A percentile compares a stretch with the other conserved stretches of the same genome.
These are phyloP conservation scores for Metschnikowia orientalis DNA, from an alignment of 805 yeast species.

Conservation along the genomic window DNA sequence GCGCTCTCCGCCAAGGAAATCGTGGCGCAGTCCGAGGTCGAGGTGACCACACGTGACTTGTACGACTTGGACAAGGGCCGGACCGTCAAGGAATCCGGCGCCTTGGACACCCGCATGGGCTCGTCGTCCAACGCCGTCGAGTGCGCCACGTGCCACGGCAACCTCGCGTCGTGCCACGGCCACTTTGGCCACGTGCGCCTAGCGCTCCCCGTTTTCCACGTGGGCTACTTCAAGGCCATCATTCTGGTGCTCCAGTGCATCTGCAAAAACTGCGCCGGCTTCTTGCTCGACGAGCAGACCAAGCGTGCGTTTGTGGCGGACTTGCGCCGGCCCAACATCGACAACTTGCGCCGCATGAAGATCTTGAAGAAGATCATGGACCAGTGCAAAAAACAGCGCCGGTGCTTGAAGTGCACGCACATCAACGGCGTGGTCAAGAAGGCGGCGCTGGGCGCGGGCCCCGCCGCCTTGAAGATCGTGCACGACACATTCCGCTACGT, in stretches of 20 bases:
- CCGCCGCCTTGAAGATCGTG: conserved; percentile 90
- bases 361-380: conserved; percentile 77
- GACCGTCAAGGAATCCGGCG: conserved; percentile 77
- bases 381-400: conserved; percentile 92
- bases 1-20: conserved; percentile 91
- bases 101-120: conserved; percentile 92
- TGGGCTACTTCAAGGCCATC: conserved; percentile 91
- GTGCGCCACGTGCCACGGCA: conserved; percentile 90
- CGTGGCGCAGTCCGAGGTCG: conserved; percentile 90
- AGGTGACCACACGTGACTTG: conserved; percentile 83
- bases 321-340: conserved; percentile 80
- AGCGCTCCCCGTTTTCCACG: conserved; percentile 95
- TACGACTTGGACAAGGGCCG: conserved; percentile 90
- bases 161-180: conserved; percentile 92
- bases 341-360: conserved; percentile 88
- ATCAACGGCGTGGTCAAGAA: conserved; percentile 96
- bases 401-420: conserved; percentile 83
- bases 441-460: conserved; percentile 86
- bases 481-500: conserved; percentile 96
- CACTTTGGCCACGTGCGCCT: conserved; percentile 94
- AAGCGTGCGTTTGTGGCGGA: conserved; percentile 71
- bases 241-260: conserved; percentile 84
- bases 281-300: conserved; percentile 68
- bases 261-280: conserved; percentile 82
- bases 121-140: conserved; percentile 80